Percentiles rank a stretch among this genome's conserved stretches.
Conservation (phyloP, 2,329 filamentous ascomycete species). For the Teratosphaeria viscida region DNA sequence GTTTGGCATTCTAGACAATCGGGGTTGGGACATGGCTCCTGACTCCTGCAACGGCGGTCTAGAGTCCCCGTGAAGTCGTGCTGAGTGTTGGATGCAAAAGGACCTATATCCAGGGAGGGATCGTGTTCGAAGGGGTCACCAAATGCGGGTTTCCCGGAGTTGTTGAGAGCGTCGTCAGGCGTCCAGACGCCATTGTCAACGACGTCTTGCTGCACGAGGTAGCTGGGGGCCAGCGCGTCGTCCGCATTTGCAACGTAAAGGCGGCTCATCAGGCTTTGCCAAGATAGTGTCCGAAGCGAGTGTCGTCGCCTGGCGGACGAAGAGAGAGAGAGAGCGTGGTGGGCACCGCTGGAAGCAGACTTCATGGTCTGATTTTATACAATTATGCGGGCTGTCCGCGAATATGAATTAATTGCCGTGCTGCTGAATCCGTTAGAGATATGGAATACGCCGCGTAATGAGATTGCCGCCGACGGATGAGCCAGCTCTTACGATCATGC, state of each 20-base stretch:
- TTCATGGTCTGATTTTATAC: neutral
- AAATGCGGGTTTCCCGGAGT: neutral
- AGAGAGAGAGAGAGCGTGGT: neutral
- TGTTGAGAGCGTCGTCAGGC: neutral
- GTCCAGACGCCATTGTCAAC: neutral
- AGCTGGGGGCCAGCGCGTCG: neutral
- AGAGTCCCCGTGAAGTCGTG: neutral
- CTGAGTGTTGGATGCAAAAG: neutral
- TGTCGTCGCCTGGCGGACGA: neutral
- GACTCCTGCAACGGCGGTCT: neutral
- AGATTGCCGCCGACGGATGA: neutral
- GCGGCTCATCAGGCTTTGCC: neutral
- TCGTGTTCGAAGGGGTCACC: neutral
- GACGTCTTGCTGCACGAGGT: neutral
- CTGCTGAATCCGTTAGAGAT: neutral
- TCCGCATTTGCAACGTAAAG: neutral
- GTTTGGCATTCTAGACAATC: neutral
- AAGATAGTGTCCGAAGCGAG: neutral
- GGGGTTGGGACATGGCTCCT: neutral
- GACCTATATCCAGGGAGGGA: neutral
- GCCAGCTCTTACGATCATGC: neutral
- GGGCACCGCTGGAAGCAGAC: neutral
- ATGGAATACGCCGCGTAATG: neutral
- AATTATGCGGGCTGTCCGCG: neutral
- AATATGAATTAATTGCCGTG: neutral